Evolutionary conservation across 306 rosid genomes (phyloP).

Genomic region (Myrica gale): DNA sequence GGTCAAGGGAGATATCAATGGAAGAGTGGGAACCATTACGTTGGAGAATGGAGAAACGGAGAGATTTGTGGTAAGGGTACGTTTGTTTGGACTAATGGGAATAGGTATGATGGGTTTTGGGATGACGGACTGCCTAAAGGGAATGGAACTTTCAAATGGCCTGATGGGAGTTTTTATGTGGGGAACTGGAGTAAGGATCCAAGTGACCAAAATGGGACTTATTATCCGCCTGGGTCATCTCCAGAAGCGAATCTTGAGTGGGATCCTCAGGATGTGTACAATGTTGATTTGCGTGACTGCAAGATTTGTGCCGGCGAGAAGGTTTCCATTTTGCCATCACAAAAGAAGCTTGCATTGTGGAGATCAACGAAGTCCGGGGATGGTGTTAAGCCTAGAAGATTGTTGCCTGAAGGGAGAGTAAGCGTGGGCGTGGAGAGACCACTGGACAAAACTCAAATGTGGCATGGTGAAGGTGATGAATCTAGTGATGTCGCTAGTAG

Average conservation of each 20-base stretch:
- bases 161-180: conserved; percentile 64
- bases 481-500: conserved; percentile 16
- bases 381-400: conserved; percentile 49
- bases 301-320: conserved; percentile 61
- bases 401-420: conserved; percentile 72
- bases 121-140: conserved; percentile 77
- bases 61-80: conserved; percentile 64
- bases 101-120: conserved; percentile 71
- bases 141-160: conserved; percentile 63
- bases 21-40: conserved; percentile 62
- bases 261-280: conserved; percentile 74
- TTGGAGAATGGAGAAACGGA: conserved; percentile 91
- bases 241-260: conserved; percentile 51
- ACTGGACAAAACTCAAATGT: conserved; percentile 52
- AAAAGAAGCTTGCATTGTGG: conserved; percentile 82
- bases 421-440: conserved; percentile 62
- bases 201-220: conserved; percentile 56
- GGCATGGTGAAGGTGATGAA: conserved; percentile 48
- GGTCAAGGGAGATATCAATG: conserved; percentile 77
- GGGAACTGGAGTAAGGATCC: conserved; percentile 71
- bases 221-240: conserved; percentile 42
- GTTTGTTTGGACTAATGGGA: conserved; percentile 70
- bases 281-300: conserved; percentile 40
- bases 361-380: conserved; percentile 60
- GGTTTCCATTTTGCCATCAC: conserved; percentile 69